A percentile compares a stretch with the other conserved stretches of the same genome.
Evolutionary conservation across 2,329 filamentous ascomycete species (phyloP).

Genomic region (Daldinia sp.): DNA sequence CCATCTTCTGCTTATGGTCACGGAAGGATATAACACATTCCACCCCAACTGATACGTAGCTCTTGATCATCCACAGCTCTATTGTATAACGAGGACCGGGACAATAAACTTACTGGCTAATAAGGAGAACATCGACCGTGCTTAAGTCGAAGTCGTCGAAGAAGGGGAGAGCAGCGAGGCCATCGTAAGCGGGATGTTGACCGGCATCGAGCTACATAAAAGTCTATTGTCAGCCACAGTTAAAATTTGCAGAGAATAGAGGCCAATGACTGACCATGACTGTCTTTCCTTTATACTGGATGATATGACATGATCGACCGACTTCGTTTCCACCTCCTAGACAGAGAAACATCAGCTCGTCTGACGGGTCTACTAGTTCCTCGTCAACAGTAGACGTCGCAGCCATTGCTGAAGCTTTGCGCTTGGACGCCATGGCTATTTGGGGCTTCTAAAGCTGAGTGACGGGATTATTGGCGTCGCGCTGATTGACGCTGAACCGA

Average conservation of each 20-base stretch:
- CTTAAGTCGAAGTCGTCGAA: slow-evolving; percentile 99
- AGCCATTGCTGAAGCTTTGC: slow-evolving; percentile 84
- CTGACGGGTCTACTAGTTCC: slow-evolving; percentile 90
- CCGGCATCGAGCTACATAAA: slow-evolving; percentile 86
- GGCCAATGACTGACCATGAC: slow-evolving; percentile 81
- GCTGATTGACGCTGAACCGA: not conserved
- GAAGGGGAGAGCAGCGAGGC: slow-evolving; percentile 91
- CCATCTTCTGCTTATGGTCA: slow-evolving; percentile 14
- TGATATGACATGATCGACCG: slow-evolving; percentile 94
- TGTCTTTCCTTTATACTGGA: slow-evolving; percentile 99
- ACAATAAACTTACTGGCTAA: slow-evolving; percentile 90
- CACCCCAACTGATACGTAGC: slow-evolving; percentile 44
- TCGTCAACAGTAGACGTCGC: slow-evolving; percentile 68
- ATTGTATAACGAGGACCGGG: slow-evolving; percentile 35
- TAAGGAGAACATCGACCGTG: slow-evolving; percentile 94
- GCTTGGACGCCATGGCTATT: slow-evolving; percentile 84
- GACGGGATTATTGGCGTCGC: not conserved
- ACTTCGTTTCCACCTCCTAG: slow-evolving; percentile 97
- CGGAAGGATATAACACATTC: slow-evolving; percentile 24
- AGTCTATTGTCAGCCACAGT: slow-evolving; percentile 33
- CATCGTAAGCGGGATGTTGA: slow-evolving; percentile 96
- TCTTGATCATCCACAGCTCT: slow-evolving; percentile 39
- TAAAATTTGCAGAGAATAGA: not conserved
- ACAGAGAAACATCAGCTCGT: slow-evolving; percentile 94
- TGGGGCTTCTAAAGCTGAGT: not conserved